Evolutionary conservation across 2,329 filamentous ascomycete species (phyloP), one percentile per base, ranked within the genome.

Genomic region (Colletotrichum eremochloae): DNA sequence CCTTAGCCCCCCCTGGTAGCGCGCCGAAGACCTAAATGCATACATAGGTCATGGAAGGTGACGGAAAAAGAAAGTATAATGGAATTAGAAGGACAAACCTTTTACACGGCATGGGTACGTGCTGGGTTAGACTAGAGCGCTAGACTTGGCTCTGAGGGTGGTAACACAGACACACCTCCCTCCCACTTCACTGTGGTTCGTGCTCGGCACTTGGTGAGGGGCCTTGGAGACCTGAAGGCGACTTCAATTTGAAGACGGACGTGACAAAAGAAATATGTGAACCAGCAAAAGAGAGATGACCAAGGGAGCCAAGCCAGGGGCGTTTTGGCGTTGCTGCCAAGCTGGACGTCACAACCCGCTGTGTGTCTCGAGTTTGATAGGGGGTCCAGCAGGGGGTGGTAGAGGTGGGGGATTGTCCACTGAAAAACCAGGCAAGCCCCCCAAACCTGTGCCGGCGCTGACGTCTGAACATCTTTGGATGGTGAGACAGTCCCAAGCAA

Each of bases 321-420:
- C 66, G 52, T 63, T 68, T 71, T 68, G 58, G 52, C 36, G 65
- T 52, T 50, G 53, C 44, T 52, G 66, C 69, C 69, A 72, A 72
- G 69, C 69, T 72, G 53, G 66, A 50, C 60, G 69, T 69, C 58
- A 46, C 60, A 40, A 38, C 50, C 38, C 9, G 15, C 38, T 29
- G 33, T 15, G 46, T 53, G 65, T 58, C 36, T 67, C 29, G 50
- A 24, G 44, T 70, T 55, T 24, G 46, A 40, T 5, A 40, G 33
- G 48, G 44, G 38, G 9, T 18, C 31, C 31, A 31, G 24, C 7
- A 3, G 24, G 24, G 29, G 48, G 14, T 4, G 12, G 48, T 24
- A 29, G n/a, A 36, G 18, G 44, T 42, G 64, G 65, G 29, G 31
- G 44, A 58, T 60, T 52, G 65, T 40, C 65, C 65, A 63, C 52